Evolutionary conservation across 345 rosid species (phyloP).

Genomic region (Linum trigynum): DNA sequence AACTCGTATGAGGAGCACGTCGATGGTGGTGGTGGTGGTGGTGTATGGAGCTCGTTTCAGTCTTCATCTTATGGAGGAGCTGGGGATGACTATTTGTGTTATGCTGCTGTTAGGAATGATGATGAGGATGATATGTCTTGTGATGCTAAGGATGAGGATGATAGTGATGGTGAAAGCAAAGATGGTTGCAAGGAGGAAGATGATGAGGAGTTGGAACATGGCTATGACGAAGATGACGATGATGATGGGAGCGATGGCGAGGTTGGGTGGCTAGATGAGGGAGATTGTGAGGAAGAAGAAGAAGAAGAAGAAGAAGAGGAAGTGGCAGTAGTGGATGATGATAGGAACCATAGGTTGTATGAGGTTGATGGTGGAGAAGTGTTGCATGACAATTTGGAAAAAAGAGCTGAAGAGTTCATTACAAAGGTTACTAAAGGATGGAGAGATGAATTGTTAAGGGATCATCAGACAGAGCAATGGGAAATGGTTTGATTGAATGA

Average conservation of each 20-base stretch:
- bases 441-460: slow-evolving; percentile 40
- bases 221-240: not conserved
- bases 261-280: slow-evolving; percentile 8
- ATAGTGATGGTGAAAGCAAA: slow-evolving; percentile 16
- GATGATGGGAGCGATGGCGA: slow-evolving; percentile 1
- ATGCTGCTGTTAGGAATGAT: not conserved
- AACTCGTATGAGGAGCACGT: slow-evolving; percentile 5
- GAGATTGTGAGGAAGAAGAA: not conserved
- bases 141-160: not conserved
- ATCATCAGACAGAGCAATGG: not conserved
- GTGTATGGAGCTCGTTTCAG: not conserved
- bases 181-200: not conserved
- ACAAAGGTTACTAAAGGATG: slow-evolving; percentile 33
- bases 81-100: not conserved
- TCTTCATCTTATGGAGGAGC: slow-evolving; percentile 7
- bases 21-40: not conserved
- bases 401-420: slow-evolving; percentile 43
- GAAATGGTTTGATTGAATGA: too few species aligned
- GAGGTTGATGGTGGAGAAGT: slow-evolving; percentile 17
- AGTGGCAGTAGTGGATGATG: slow-evolving; percentile 4
- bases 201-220: not conserved
- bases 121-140: not conserved
- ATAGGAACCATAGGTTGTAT: slow-evolving; percentile 9
- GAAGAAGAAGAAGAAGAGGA: too few species aligned
- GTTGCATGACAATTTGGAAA: slow-evolving; percentile 20